Evolutionary conservation across 78 protist genomes (phyloP).

Genomic region (slime mould (Dictyostelium discoideum)): dicty_2.7 NC_007090.3:2528501-2529000

Average conservation of each 20-base stretch:
- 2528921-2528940: conserved; percentile 73
- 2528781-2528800: conserved; percentile 62
- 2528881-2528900: conserved; percentile 53
- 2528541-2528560: conserved; percentile 31
- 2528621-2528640: not conserved
- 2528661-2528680: no score
- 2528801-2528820: conserved; percentile 17
- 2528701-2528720: no score
- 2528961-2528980: conserved; percentile 56
- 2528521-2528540: conserved; percentile 72
- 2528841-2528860: conserved; percentile 7
- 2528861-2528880: conserved; percentile 11
- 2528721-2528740: conserved; percentile 52
- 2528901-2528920: conserved; percentile 44
- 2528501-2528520: conserved; percentile 49
- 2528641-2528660: no score
- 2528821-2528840: conserved; percentile 49
- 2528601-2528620: conserved; percentile 3
- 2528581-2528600: conserved; percentile 24
- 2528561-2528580: conserved; percentile 66
- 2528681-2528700: no score
- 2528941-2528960: conserved; percentile 64
- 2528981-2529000: conserved; percentile 20
- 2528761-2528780: conserved; percentile 62
- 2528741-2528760: conserved; percentile 57